Evolutionary conservation across 306 rosid species (phyloP).

Genomic region (Rosa chinensis): DNA sequence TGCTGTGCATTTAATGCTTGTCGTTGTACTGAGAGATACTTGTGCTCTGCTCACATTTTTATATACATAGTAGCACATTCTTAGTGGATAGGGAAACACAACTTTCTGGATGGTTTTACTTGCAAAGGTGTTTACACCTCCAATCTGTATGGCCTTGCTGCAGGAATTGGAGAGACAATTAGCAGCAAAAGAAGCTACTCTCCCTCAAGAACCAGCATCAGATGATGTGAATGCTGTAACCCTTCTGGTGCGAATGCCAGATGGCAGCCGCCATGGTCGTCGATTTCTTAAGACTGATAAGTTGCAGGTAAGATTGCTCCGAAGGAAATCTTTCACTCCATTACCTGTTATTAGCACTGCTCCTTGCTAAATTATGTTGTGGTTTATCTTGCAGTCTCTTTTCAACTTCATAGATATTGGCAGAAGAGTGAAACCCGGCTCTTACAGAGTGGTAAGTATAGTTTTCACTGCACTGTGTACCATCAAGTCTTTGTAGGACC

Average conservation of each 20-base stretch:
- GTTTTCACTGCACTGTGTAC: not conserved
- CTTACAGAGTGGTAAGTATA: slow-evolving; percentile 84
- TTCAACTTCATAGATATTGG: slow-evolving; percentile 84
- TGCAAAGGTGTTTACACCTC: slow-evolving; percentile 26
- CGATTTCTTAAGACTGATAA: slow-evolving; percentile 81
- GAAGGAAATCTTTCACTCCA: not conserved
- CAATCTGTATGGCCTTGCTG: slow-evolving; percentile 25
- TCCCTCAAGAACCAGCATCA: slow-evolving; percentile 77
- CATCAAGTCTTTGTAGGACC: slow-evolving; percentile 11
- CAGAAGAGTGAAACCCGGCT: slow-evolving; percentile 72
- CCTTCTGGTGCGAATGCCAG: slow-evolving; percentile 86
- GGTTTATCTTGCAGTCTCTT: slow-evolving; percentile 60
- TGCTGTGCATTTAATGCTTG: not conserved
- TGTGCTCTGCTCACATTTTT: slow-evolving; percentile 2
- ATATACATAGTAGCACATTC: slow-evolving; percentile 14
- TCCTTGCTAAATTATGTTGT: slow-evolving; percentile 27
- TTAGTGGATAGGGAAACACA: not conserved
- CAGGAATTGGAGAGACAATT: slow-evolving; percentile 85
- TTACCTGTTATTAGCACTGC: slow-evolving; percentile 8
- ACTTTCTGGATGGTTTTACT: not conserved
- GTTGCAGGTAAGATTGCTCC: slow-evolving; percentile 60
- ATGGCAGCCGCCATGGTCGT: slow-evolving; percentile 94
- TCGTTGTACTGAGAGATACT: slow-evolving; percentile 7
- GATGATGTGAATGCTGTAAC: slow-evolving; percentile 73
- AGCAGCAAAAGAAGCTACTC: slow-evolving; percentile 72